Percentiles rank a stretch among this genome's conserved stretches.
Conservation (phyloP, 2,329 filamentous ascomycete genomes). For the Truncatella angustata region DNA sequence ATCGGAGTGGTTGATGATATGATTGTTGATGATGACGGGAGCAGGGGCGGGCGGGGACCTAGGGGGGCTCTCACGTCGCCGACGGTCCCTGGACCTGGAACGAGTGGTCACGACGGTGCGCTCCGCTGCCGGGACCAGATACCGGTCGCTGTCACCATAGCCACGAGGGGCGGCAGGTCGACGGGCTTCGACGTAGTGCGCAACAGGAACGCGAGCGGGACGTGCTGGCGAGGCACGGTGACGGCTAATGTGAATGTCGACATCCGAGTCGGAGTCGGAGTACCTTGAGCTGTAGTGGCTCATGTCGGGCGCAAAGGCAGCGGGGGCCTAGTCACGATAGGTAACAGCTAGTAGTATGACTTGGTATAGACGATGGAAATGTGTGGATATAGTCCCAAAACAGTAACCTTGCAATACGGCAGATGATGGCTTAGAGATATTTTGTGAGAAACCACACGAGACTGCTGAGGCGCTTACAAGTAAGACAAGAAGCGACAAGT, state of each 20-base stretch:
- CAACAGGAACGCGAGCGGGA: constrained; percentile 24
- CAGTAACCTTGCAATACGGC: too few species aligned
- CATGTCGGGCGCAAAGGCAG: constrained; percentile 18
- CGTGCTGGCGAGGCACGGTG: constrained; percentile 33
- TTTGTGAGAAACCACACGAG: too few species aligned
- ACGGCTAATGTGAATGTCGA: constrained; percentile 48
- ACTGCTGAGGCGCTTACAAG: too few species aligned
- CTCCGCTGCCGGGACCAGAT: constrained; percentile 43
- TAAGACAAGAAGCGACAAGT: too few species aligned
- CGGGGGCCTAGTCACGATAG: too few species aligned
- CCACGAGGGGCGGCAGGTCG: constrained; percentile 39
- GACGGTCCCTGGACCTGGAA: constrained; percentile 45
- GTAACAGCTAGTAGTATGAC: too few species aligned
- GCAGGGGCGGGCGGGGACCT: constrained; percentile 25
- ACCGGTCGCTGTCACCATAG: constrained; percentile 36
- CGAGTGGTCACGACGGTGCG: constrained; percentile 44
- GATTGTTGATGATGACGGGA: constrained; percentile 59
- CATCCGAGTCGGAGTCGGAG: constrained; percentile 53
- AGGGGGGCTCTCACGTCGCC: constrained; percentile 35
- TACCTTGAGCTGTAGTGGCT: constrained; percentile 22
- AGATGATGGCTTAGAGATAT: too few species aligned
- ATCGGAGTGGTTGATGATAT: constrained; percentile 45
- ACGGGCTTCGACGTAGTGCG: constrained; percentile 43
- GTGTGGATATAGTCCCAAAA: background rate
- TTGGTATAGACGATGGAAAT: background rate